Evolutionary conservation across 495 filamentous ascomycete genomes (phyloP).

Genomic region (Pyronema domesticum): DNA sequence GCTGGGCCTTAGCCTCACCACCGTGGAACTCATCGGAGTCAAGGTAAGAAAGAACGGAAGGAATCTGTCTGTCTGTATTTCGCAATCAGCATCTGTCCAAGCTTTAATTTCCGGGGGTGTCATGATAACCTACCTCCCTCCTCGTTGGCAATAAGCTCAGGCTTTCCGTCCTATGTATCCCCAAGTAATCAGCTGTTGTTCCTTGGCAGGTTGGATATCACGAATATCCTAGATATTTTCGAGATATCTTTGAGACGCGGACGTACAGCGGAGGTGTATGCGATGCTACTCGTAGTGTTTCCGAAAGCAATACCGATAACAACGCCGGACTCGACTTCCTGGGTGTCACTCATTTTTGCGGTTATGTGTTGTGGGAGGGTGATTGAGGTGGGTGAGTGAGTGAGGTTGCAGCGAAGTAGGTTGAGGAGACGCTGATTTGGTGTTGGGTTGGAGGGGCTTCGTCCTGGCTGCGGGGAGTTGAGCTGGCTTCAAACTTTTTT

Average conservation of each 20-base stretch:
- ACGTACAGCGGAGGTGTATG: constrained; percentile 52
- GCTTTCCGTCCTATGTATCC: constrained; percentile 59
- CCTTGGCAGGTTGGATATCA: background rate
- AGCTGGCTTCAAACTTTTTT: too few relatives aligned
- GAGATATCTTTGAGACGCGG: background rate
- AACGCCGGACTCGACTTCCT: constrained; percentile 1
- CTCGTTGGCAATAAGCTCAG: constrained; percentile 96
- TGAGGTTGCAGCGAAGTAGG: background rate
- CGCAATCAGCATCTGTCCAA: constrained; percentile 4
- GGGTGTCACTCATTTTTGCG: constrained; percentile 2
- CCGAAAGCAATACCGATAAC: constrained; percentile 96
- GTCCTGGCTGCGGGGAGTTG: too few relatives aligned
- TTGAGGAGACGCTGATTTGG: too few relatives aligned
- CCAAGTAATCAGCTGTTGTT: constrained; percentile 3
- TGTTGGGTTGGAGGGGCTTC: too few relatives aligned
- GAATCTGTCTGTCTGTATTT: constrained; percentile 76
- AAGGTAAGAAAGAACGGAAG: constrained; percentile 81
- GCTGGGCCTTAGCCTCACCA: constrained; percentile 79
- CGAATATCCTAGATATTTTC: too few relatives aligned
- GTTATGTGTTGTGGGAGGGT: background rate
- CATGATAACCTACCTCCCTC: constrained; percentile 57
- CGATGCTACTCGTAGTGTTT: constrained; percentile 95
- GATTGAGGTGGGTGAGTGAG: background rate
- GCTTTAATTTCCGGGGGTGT: too few relatives aligned
- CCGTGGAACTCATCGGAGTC: constrained; percentile 93